Percentiles rank a stretch among this genome's conserved stretches.
Conservation (phyloP, 257 asterid genomes). For the Solanum pinnatisectum region DNA sequence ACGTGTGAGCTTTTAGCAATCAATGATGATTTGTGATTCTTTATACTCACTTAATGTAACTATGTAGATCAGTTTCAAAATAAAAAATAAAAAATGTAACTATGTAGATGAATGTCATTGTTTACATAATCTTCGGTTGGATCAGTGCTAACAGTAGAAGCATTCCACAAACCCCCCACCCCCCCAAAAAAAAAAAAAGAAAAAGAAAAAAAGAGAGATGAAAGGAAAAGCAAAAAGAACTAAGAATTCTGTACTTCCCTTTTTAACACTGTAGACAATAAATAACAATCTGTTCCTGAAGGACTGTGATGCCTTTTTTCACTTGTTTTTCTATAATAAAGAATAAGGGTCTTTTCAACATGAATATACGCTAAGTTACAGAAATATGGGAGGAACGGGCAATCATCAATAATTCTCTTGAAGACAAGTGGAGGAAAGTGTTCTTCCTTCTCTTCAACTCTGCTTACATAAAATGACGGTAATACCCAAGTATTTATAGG, state of each 20-base stretch:
- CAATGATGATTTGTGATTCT: not conserved
- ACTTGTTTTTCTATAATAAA: not conserved
- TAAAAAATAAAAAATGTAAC: too few species aligned
- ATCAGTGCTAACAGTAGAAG: not conserved
- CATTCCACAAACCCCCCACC: not conserved
- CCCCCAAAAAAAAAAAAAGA: not conserved
- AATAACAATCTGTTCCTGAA: not conserved
- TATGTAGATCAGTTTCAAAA: not conserved
- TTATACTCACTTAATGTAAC: not conserved
- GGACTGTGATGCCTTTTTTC: not conserved
- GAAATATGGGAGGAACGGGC: not conserved
- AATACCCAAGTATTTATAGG: not conserved
- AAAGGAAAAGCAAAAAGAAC: not conserved
- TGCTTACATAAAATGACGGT: not conserved
- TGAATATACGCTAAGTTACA: not conserved
- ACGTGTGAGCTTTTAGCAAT: not conserved
- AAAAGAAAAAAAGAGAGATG: not conserved
- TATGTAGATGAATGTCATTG: not conserved
- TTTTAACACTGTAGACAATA: not conserved
- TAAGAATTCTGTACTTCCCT: not conserved
- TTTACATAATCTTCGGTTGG: not conserved
- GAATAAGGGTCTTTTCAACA: not conserved
- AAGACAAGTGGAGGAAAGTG: not conserved
- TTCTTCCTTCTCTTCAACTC: not conserved
- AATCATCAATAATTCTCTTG: not conserved